phyloP scores from a whole-genome alignment of 352 stramenopile species.

The Stramenopiles sp. region DNA sequence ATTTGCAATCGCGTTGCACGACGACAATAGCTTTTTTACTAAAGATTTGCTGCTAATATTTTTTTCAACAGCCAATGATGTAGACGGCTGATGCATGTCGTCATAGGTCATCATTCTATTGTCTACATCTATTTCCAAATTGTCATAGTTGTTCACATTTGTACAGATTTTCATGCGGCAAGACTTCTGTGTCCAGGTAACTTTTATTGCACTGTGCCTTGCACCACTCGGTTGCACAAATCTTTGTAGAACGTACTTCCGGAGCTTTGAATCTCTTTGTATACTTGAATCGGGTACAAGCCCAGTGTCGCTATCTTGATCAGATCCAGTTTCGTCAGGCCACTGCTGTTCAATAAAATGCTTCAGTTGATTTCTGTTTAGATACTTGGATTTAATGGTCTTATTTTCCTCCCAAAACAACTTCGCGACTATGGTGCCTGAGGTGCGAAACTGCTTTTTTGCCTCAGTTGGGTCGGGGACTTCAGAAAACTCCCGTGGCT shows the following conservation, averaged over 20 bases:
- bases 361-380: neutral
- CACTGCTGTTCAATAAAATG: neutral
- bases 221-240: neutral
- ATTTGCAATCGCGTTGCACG: neutral
- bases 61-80: neutral
- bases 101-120: neutral
- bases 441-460: no score
- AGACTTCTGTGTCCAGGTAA: neutral
- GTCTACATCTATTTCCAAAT: neutral
- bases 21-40: neutral
- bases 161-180: neutral
- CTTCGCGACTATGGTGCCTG: no score
- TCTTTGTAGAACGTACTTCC: neutral
- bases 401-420: neutral
- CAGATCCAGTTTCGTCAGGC: no score
- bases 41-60: neutral
- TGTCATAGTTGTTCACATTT: neutral
- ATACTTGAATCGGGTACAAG: no score
- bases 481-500: no score
- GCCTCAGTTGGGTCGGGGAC: no score
- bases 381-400: neutral
- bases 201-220: neutral
- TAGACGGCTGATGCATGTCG: neutral
- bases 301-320: no score
- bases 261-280: no score